These are phyloP conservation scores for Evansstolkia leycettana DNA, from an alignment of 495 filamentous ascomycete genomes.

Conservation along the genomic window DNA sequence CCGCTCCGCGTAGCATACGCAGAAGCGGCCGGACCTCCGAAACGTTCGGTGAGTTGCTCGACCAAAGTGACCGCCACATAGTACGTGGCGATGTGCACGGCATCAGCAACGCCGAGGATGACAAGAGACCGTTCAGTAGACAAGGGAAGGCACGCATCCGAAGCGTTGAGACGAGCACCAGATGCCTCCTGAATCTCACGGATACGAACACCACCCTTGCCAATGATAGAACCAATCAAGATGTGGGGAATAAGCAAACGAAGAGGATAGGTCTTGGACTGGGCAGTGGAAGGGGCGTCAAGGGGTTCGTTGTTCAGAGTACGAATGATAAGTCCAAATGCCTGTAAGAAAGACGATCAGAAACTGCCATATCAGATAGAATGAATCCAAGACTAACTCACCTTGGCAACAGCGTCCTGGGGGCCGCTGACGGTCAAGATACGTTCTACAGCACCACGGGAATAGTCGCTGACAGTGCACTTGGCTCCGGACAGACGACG, in stretches of 20 bases:
- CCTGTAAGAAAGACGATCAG: slow-evolving; percentile 34
- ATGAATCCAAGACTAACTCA: slow-evolving; percentile 21
- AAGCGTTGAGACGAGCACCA: slow-evolving; percentile 91
- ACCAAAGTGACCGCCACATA: slow-evolving; percentile 93
- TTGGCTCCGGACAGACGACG: slow-evolving; percentile 85
- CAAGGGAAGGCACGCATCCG: slow-evolving; percentile 81
- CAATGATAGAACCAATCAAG: slow-evolving; percentile 96
- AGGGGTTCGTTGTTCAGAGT: slow-evolving; percentile 95
- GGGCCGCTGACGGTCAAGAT: slow-evolving; percentile 93
- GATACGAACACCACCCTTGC: slow-evolving; percentile 87
- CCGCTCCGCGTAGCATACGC: slow-evolving; percentile 94
- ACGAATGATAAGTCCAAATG: slow-evolving; percentile 94
- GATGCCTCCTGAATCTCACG: slow-evolving; percentile 98
- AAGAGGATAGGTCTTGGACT: slow-evolving; percentile 95
- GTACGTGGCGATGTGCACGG: slow-evolving; percentile 96
- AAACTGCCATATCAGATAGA: no score
- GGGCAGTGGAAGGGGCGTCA: slow-evolving; percentile 68
- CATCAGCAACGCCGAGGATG: slow-evolving; percentile 79
- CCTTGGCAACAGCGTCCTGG: slow-evolving; percentile 95
- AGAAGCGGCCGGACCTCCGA: slow-evolving; percentile 89
- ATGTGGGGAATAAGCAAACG: slow-evolving; percentile 93
- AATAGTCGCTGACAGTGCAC: slow-evolving; percentile 96
- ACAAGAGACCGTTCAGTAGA: slow-evolving; percentile 96
- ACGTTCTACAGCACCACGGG: slow-evolving; percentile 89
- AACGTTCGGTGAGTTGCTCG: slow-evolving; percentile 91